A percentile compares a stretch with the other conserved stretches of the same genome.
Conservation (phyloP, 257 asterid species). For the Plantago major region DNA sequence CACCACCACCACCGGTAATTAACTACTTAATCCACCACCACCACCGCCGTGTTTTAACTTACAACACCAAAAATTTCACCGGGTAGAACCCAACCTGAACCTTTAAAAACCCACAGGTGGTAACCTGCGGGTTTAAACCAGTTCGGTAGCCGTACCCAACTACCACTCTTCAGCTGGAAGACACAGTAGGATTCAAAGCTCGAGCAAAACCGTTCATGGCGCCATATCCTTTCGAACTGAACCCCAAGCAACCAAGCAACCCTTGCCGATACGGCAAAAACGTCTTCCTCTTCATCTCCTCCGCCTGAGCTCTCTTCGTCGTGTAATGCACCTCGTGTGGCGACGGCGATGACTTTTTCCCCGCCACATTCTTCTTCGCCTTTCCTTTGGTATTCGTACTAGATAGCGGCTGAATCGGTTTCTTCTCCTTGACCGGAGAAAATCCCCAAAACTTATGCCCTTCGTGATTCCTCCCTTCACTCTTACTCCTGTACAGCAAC, state of each 20-base stretch:
- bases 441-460: slow-evolving; percentile 62
- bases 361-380: slow-evolving; percentile 13
- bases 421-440: slow-evolving; percentile 55
- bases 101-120: too few relatives aligned
- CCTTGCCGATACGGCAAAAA: slow-evolving; percentile 58
- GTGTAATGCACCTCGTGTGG: slow-evolving; percentile 75
- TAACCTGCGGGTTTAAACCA: too few relatives aligned
- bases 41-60: too few relatives aligned
- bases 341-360: slow-evolving; percentile 52
- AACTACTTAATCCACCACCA: too few relatives aligned
- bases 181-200: slow-evolving; percentile 53
- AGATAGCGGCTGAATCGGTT: background rate
- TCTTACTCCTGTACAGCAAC: slow-evolving; percentile 75
- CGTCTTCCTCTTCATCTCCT: slow-evolving; percentile 61
- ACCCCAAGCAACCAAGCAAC: slow-evolving; percentile 56
- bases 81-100: too few relatives aligned
- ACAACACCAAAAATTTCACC: too few relatives aligned
- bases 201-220: slow-evolving; percentile 59
- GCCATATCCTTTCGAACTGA: slow-evolving; percentile 53
- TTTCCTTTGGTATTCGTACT: background rate
- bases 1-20: too few relatives aligned
- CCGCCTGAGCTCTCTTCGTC: slow-evolving; percentile 51
- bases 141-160: too few relatives aligned
- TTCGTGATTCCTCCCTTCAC: slow-evolving; percentile 65
- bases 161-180: slow-evolving; percentile 31